Base-by-base conservation (phyloP, 2,329 filamentous ascomycete species). In the Furcasterigmium sp. region DNA sequence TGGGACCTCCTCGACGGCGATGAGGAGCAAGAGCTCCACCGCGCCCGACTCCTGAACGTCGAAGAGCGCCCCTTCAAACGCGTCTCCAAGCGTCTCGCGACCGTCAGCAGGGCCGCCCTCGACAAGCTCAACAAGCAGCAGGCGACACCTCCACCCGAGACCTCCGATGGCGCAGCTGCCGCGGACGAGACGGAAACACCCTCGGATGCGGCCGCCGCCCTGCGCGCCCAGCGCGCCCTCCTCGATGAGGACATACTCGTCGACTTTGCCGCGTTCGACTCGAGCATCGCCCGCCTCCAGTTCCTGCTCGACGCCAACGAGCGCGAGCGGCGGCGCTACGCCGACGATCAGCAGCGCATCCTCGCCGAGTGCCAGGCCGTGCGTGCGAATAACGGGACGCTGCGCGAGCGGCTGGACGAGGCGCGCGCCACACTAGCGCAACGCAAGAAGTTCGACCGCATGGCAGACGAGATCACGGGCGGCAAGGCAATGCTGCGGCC, bases 31-130 rank as follows among this genome's bases (percentile, higher is more conserved):
- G 84, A 89, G 50, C 82, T 96, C 29, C 91, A 96, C 70, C 91
- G 91, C 58, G 78, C 78, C 23, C 87, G 91, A 34, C 84, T 96
- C 4, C 78, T 96, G 29, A 87, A 87, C 50, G 85, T 96, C 48
- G 91, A 97, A 70, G 88, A 95, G 59, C 90, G 90, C 46, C 89
- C 90, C 1, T 96, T 95, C 70, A 88, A 88, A 62, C 85, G 91
- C 47, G 82, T 96, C 46, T 87, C 87, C 18, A 90, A 90, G 65
- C 84, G 87, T 25, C 78, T 97, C 8, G 74, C 87, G 5, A 75
- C 78, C 18, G 78, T 85, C 14, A 79, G 81, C 42, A 35, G 15
- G 17, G 29, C 20, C 8, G 80, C 84, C 17, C 73, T 88, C 23
- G 72, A 85, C 15, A 69, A 73, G 46, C 56, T 62, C 8, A 59